A percentile compares a stretch with the other conserved stretches of the same genome.
These are phyloP conservation scores for Phytophthora pinifolia DNA, from an alignment of 352 stramenopile species.

Conservation along the genomic window DNA sequence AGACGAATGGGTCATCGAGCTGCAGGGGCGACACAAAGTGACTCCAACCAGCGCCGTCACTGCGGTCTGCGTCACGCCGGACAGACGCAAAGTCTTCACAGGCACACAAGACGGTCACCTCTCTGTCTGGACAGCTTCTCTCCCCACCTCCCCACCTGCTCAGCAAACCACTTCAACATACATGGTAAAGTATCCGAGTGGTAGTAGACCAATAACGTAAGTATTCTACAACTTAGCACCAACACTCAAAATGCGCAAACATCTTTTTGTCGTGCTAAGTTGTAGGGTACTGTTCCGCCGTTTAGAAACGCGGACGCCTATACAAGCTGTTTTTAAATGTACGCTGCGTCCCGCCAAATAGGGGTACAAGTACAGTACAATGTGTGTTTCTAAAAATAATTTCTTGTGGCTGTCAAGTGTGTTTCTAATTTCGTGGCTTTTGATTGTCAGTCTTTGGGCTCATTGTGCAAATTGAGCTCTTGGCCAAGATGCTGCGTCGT, in stretches of 20 bases:
- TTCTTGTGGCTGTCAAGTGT: no score
- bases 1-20: conserved; percentile 49
- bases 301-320: no score
- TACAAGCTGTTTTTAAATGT: no score
- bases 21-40: conserved; percentile 52
- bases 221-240: conserved; percentile 5
- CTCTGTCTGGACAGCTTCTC: conserved; percentile 42
- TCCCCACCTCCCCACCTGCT: conserved; percentile 13
- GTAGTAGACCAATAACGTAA: neutral
- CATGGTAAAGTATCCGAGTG: conserved; percentile 2
- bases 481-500: conserved; percentile 20
- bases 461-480: no score
- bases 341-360: no score
- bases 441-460: neutral
- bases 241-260: no score
- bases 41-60: conserved; percentile 47
- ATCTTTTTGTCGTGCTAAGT: no score
- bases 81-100: conserved; percentile 67
- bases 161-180: conserved; percentile 4
- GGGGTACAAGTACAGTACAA: no score
- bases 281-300: no score
- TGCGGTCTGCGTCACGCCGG: conserved; percentile 43
- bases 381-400: no score
- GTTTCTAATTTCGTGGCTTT: no score
- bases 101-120: conserved; percentile 56